Base-by-base conservation (phyloP, 495 filamentous ascomycete genomes). In the Penicillium mononematosum region DNA sequence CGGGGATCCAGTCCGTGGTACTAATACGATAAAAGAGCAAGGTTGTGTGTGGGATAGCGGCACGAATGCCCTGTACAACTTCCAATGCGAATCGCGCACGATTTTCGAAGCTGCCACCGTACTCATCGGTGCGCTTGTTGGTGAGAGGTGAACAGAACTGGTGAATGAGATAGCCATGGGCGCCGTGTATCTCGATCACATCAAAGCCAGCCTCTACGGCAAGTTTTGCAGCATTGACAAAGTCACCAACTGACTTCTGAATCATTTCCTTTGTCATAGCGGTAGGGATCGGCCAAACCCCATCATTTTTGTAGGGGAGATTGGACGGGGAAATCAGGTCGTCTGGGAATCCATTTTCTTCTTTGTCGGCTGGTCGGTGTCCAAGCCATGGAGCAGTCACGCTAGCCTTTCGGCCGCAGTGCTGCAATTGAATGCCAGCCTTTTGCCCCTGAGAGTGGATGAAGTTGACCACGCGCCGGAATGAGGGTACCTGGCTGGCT, bases 41-140 rank as follows among this genome's bases (percentile, higher is more conserved):
- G 5, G 27, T 47, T n/a, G 4, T 25, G 5, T 32, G 27, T 6
- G 45, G 45, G 2, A 47, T 47, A 38, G 68, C 66, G 8, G 68
- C 67, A 4, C 85, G 74, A 6, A 77, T 74, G 6, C 76, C 45
- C 34, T 83, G 74, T 20, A 79, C 79, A 41, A 88, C 73, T 66
- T 87, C 83, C 12, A 81, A 58, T 0, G 73, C 60, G 7, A 87
- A 67, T 0, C 83, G 74, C 14, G 72, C 77, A 22, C 84, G 76
- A 64, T 87, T 85, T 68, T 83, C 78, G 50, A 86, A 82, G 20
- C 62, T 64, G n/a, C 85, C 85, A 8, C 85, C 85, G 58, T 87
- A 88, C 12, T 68, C 53, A 64, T 88, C 85, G 1, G 75, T 82
- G 12, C 84, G 71, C 38, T 70, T 72, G 70, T 89, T 89, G 29